Base-by-base conservation (phyloP, 495 filamentous ascomycete genomes). In the Tricharina praecox region DNA sequence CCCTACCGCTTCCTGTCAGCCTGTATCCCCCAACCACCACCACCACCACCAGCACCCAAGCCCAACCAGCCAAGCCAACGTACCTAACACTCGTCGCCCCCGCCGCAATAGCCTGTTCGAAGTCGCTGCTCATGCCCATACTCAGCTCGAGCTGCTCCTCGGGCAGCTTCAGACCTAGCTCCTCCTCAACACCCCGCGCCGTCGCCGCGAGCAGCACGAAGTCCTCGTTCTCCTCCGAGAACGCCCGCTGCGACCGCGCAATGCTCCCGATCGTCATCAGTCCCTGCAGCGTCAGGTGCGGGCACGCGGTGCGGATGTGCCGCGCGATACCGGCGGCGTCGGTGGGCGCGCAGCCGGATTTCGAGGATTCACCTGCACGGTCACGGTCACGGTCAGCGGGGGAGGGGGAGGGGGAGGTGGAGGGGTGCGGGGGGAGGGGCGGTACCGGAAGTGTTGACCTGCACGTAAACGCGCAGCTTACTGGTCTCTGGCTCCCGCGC, bases 231-330 rank as follows among this genome's bases (percentile, higher is more conserved):
- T 88, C 82, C 16, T 68, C 75, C 50, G 83, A 88, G 8, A 75
- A 77, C 2, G 70, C 81, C n/a, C n/a, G n/a, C 54, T 73, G 68
- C 21, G 79, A 85, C 47, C 87, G 64, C 41, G 84, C 87, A 58
- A 97, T 90, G 15, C 85, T 85, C 0, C 90, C 90, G 56, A 97
- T 96, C 0, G 90, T 97, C 90, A 97, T 97, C 3, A 97, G 59
- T 0, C 90, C 90, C 45, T 80, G 69, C 16, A 97, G 60, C 34
- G 73, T 66, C 24, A 97, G 64, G 60, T 78, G 70, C 2, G 79
- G 77, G 66, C 87, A 93, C 28, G 71, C 62, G 19, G 78, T 70
- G 4, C 69, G 63, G 35, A 93, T 73, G 59, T 79, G 73, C 21
- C 66, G 66, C 58, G 78, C 83, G 26, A 97, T 65, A 2, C 53